Conservation (phyloP, 768 basidiomycete genomes). For the Hebeloma cylindrosporum region DNA sequence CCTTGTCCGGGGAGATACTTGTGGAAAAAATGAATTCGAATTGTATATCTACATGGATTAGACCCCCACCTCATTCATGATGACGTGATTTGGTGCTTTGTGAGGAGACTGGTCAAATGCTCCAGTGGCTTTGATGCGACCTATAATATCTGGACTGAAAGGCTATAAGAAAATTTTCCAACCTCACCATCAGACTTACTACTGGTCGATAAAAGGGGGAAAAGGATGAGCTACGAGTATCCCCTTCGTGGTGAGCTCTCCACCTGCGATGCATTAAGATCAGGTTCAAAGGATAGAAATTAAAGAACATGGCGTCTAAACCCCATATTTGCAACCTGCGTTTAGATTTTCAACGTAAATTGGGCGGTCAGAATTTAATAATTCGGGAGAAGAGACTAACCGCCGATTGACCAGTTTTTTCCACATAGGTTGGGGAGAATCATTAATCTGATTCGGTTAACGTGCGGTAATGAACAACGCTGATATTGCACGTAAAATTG, state of each 20-base stretch:
- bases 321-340: constrained; percentile 74
- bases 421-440: constrained; percentile 82
- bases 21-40: constrained; percentile 7
- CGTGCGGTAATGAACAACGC: constrained; percentile 8
- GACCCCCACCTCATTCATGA: constrained; percentile 81
- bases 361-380: neutral
- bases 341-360: neutral
- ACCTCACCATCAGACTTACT: constrained; percentile 45
- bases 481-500: constrained; percentile 5
- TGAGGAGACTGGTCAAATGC: constrained; percentile 66
- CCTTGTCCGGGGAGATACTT: constrained; percentile 89
- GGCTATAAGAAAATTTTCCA: constrained; percentile 3
- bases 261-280: constrained; percentile 46
- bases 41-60: too few relatives aligned
- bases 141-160: constrained; percentile 75
- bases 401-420: constrained; percentile 71
- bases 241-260: constrained; percentile 70
- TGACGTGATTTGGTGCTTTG: constrained; percentile 80
- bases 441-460: constrained; percentile 60
- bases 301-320: constrained; percentile 33
- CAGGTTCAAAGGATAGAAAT: constrained; percentile 3
- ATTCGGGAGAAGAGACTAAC: constrained; percentile 34
- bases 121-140: constrained; percentile 63
- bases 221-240: constrained; percentile 67
- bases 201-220: constrained; percentile 67